A percentile compares a stretch with the other conserved stretches of the same genome.
These are phyloP conservation scores for Linderniella brevidens DNA, from an alignment of 257 asterid species.

Conservation along the genomic window DNA sequence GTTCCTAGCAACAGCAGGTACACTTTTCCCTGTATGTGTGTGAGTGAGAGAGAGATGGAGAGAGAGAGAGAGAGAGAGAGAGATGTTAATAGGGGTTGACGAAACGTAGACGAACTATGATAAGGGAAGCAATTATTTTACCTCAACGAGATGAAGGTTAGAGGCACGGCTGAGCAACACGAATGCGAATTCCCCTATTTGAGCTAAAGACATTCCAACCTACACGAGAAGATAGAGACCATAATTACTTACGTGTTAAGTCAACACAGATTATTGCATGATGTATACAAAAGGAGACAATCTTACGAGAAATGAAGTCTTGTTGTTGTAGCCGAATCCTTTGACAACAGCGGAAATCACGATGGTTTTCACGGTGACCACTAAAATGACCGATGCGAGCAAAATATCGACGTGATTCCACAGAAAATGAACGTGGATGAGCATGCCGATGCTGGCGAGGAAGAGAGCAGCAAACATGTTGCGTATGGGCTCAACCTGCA, in stretches of 20 bases:
- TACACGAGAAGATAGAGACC: constrained; percentile 12
- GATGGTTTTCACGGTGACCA: constrained; percentile 58
- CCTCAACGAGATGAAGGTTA: constrained; percentile 98
- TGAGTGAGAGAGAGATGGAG: too few species aligned
- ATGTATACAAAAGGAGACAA: constrained; percentile 7
- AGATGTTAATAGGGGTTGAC: too few species aligned
- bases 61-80: too few species aligned
- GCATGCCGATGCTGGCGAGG: constrained; percentile 98
- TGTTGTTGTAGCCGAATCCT: constrained; percentile 94
- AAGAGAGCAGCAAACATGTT: constrained; percentile 98
- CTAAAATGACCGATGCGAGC: constrained; percentile 94
- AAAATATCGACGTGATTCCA: constrained; percentile 97
- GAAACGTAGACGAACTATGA: neutral
- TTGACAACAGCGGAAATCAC: constrained; percentile 83
- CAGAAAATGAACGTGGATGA: constrained; percentile 92
- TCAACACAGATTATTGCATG: neutral
- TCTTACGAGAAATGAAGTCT: constrained; percentile 77
- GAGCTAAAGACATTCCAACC: constrained; percentile 99
- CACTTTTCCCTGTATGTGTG: constrained; percentile 62
- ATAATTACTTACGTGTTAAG: neutral
- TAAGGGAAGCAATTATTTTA: constrained; percentile 18
- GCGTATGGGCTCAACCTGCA: constrained; percentile 94
- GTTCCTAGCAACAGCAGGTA: constrained; percentile 93
- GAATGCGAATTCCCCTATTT: constrained; percentile 97
- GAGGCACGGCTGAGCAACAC: constrained; percentile 98